These are phyloP conservation scores for Colletotrichum sidae DNA, from an alignment of 2,329 filamentous ascomycete genomes.

Conservation along the genomic window DNA sequence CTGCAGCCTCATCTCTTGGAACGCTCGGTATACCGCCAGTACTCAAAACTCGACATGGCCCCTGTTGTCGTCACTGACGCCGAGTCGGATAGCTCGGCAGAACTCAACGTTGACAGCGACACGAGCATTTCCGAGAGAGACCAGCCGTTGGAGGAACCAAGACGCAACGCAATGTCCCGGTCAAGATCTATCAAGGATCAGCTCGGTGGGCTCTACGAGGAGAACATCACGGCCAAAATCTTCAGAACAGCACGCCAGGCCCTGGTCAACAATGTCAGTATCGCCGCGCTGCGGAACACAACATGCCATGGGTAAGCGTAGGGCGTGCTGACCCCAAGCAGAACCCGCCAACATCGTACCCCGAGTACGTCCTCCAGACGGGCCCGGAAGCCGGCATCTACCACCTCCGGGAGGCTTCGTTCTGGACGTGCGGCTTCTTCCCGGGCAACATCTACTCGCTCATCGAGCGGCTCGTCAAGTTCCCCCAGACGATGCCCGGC, in stretches of 20 bases:
- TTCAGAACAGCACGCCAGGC: slow-evolving; percentile 33
- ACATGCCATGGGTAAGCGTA: background rate
- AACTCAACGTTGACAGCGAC: slow-evolving; percentile 29
- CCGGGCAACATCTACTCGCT: slow-evolving; percentile 50
- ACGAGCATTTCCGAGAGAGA: slow-evolving; percentile 25
- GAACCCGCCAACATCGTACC: slow-evolving; percentile 37
- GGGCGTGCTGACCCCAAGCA: background rate
- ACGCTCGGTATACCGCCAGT: no score
- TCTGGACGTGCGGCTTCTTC: slow-evolving; percentile 55
- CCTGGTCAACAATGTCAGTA: slow-evolving; percentile 36
- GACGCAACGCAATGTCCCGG: background rate
- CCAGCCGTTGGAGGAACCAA: background rate
- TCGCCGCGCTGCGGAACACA: background rate
- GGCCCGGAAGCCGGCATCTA: slow-evolving; percentile 37
- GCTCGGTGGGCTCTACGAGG: slow-evolving; percentile 34
- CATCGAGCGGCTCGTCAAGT: slow-evolving; percentile 47
- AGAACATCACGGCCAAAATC: slow-evolving; percentile 40
- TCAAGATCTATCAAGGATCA: slow-evolving; percentile 19
- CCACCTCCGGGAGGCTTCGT: slow-evolving; percentile 34
- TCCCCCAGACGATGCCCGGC: slow-evolving; percentile 41
- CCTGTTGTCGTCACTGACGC: background rate
- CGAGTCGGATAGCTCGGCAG: slow-evolving; percentile 24
- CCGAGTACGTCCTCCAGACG: slow-evolving; percentile 39
- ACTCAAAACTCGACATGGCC: slow-evolving; percentile 2
- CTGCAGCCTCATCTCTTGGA: no score